Conservation (phyloP, 805 yeast genomes). For the Candida michaelii region DNA sequence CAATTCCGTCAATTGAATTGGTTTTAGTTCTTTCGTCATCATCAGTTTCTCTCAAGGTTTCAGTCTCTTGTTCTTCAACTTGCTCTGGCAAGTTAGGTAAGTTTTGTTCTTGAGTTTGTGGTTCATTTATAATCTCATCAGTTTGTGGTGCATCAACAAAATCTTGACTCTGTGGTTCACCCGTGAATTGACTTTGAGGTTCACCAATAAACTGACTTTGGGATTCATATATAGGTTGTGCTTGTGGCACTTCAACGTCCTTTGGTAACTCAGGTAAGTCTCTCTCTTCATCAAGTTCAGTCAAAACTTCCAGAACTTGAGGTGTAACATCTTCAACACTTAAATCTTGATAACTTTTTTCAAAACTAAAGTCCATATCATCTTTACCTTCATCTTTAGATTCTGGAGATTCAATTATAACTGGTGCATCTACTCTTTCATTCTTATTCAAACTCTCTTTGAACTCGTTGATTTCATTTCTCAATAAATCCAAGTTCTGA, state of each 20-base stretch:
- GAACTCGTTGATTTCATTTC: slow-evolving; percentile 45
- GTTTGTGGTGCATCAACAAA: too few relatives aligned
- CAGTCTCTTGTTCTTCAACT: slow-evolving; percentile 6
- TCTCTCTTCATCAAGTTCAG: background rate
- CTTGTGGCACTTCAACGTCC: background rate
- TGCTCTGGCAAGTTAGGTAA: background rate
- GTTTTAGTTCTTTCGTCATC: slow-evolving; percentile 4
- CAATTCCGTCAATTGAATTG: slow-evolving; percentile 12
- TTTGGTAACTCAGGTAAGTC: background rate
- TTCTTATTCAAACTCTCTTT: slow-evolving; percentile 38
- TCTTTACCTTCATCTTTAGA: slow-evolving; percentile 4
- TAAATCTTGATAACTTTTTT: slow-evolving; percentile 37
- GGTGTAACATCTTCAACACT: slow-evolving; percentile 36
- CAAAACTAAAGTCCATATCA: slow-evolving; percentile 37
- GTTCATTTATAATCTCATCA: too few relatives aligned
- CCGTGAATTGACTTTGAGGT: too few relatives aligned
- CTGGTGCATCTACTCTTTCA: slow-evolving; percentile 18
- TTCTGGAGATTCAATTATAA: slow-evolving; percentile 17
- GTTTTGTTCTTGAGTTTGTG: too few relatives aligned
- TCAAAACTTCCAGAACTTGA: background rate
- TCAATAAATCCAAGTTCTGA: slow-evolving; percentile 39
- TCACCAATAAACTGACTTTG: too few relatives aligned
- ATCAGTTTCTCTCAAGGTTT: slow-evolving; percentile 9
- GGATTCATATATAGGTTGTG: too few relatives aligned
- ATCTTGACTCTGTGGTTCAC: too few relatives aligned